These are phyloP conservation scores for Nicotiana attenuata DNA, from an alignment of 257 asterid species.

Conservation along the genomic window DNA sequence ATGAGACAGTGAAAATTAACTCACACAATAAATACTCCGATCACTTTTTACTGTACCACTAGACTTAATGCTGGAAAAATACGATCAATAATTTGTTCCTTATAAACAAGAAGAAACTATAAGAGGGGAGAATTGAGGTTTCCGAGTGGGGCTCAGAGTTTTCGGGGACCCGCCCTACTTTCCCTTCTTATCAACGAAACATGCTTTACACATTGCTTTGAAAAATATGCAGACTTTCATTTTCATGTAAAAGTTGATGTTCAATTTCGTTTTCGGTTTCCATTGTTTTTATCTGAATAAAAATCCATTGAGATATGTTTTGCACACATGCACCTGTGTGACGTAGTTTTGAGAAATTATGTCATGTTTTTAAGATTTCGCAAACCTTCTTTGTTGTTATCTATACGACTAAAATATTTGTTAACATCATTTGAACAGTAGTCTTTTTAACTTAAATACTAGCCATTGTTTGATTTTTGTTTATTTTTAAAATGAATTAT, in stretches of 20 bases:
- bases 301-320: neutral
- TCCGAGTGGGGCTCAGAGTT: too few species aligned
- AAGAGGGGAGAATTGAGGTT: too few species aligned
- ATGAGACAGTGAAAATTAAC: too few species aligned
- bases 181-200: neutral
- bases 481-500: neutral
- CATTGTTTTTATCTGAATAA: neutral
- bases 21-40: too few species aligned
- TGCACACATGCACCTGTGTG: too few species aligned
- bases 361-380: neutral
- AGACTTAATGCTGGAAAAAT: too few species aligned
- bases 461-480: neutral
- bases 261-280: neutral
- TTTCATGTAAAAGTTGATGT: neutral
- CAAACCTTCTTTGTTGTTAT: neutral
- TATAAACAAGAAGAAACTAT: too few species aligned
- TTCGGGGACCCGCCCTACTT: too few species aligned
- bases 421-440: neutral
- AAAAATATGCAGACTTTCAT: neutral
- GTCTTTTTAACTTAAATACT: neutral
- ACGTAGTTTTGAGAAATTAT: too few species aligned
- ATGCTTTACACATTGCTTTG: neutral
- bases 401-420: neutral
- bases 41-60: too few species aligned
- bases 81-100: too few species aligned